These are phyloP conservation scores for Thielaviopsis ethacetica DNA, from an alignment of 2,329 filamentous ascomycete species.

Conservation along the genomic window DNA sequence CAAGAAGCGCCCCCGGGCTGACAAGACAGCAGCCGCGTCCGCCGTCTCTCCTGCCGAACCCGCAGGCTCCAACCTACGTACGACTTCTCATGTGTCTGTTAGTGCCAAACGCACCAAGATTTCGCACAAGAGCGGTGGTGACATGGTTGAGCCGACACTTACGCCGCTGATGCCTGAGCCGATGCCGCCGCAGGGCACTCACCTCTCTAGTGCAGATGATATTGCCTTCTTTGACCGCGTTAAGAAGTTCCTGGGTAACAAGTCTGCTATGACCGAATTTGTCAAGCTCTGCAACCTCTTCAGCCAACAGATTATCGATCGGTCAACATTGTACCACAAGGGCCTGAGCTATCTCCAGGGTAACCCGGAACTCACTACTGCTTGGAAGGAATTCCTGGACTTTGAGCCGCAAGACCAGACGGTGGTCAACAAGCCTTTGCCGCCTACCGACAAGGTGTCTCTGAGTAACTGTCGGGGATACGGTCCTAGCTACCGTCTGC, in stretches of 20 bases:
- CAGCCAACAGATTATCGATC: constrained; percentile 82
- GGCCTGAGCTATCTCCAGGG: constrained; percentile 73
- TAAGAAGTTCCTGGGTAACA: constrained; percentile 90
- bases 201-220: constrained; percentile 68
- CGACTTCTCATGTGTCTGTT: constrained; percentile 3
- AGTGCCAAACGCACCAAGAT: constrained; percentile 53
- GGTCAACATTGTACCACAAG: constrained; percentile 65
- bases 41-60: constrained; percentile 5
- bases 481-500: constrained; percentile 82
- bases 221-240: constrained; percentile 88
- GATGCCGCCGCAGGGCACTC: constrained; percentile 56
- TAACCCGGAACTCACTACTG: constrained; percentile 75
- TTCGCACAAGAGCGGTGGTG: constrained; percentile 46
- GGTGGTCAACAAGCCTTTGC: constrained; percentile 61
- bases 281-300: constrained; percentile 93
- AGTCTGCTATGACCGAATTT: constrained; percentile 87
- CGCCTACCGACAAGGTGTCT: constrained; percentile 69
- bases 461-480: constrained; percentile 91
- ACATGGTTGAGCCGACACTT: constrained; percentile 67
- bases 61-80: constrained; percentile 7
- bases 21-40: constrained; percentile 34
- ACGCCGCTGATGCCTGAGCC: constrained; percentile 81
- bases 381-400: constrained; percentile 71
- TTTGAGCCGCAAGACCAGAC: constrained; percentile 62
- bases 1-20: constrained; percentile 64